Percentiles rank a stretch among this genome's conserved stretches.
Evolutionary conservation across 2,329 filamentous ascomycete genomes (phyloP).

Genomic region (Xylaria sp.): DNA sequence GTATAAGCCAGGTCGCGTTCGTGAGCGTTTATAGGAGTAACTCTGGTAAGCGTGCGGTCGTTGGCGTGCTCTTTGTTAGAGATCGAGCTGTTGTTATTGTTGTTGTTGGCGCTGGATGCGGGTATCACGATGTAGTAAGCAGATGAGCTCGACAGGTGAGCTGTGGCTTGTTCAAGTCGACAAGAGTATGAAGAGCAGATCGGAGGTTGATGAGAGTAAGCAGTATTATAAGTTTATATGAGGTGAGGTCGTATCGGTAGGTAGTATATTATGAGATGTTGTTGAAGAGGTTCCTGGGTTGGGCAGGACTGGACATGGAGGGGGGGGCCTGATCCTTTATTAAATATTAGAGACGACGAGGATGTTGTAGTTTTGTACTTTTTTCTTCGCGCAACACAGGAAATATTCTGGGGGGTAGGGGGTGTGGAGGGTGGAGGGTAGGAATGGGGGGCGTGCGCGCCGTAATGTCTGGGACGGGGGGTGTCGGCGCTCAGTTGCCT

Average conservation of each 20-base stretch:
- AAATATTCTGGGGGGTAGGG: slow-evolving; percentile 4
- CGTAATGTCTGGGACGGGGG: background rate
- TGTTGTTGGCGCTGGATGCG: slow-evolving; percentile 25
- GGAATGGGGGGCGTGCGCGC: background rate
- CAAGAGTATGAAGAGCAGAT: background rate
- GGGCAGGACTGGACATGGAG: slow-evolving; percentile 2
- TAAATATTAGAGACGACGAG: slow-evolving; percentile 12
- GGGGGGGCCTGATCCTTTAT: slow-evolving; percentile 16
- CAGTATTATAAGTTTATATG: background rate
- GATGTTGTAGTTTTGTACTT: slow-evolving; percentile 23
- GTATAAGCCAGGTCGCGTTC: slow-evolving; percentile 20
- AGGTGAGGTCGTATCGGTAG: background rate
- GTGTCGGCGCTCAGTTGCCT: slow-evolving; percentile 14
- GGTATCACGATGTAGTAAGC: slow-evolving; percentile 25
- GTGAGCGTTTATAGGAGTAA: slow-evolving; percentile 15
- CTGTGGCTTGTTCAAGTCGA: slow-evolving; percentile 12
- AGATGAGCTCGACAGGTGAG: slow-evolving; percentile 18
- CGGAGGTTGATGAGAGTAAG: background rate
- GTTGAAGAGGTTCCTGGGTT: slow-evolving; percentile 9
- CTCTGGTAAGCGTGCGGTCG: slow-evolving; percentile 15
- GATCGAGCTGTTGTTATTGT: slow-evolving; percentile 28
- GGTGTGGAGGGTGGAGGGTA: slow-evolving; percentile 6
- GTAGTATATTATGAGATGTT: slow-evolving; percentile 9
- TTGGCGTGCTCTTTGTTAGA: slow-evolving; percentile 5
- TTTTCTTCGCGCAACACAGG: slow-evolving; percentile 20